Percentiles rank a stretch among this genome's conserved stretches.
phyloP scores from a whole-genome alignment of 495 filamentous ascomycete species.

The Talaromyces adpressus region DNA sequence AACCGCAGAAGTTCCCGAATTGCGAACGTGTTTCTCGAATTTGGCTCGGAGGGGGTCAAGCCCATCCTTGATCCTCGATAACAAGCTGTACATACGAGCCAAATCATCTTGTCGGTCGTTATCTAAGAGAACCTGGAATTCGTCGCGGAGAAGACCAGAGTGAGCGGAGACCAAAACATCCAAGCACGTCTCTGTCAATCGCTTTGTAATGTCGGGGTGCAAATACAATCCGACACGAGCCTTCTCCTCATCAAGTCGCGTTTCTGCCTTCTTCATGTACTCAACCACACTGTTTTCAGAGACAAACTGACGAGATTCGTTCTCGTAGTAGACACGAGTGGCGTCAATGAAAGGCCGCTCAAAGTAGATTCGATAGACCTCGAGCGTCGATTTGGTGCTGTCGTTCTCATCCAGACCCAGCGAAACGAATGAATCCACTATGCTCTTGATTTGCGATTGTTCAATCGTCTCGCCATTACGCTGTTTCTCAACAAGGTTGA shows the following conservation, averaged over 20 bases:
- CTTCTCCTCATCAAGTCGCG: slow-evolving; percentile 88
- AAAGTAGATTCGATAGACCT: slow-evolving; percentile 88
- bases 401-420: slow-evolving; percentile 92
- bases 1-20: slow-evolving; percentile 78
- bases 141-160: slow-evolving; percentile 74
- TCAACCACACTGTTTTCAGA: slow-evolving; percentile 97
- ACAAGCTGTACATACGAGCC: slow-evolving; percentile 89
- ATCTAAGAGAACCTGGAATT: slow-evolving; percentile 93
- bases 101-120: slow-evolving; percentile 93
- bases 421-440: slow-evolving; percentile 95
- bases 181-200: slow-evolving; percentile 81
- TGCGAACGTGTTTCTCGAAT: slow-evolving; percentile 90
- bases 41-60: slow-evolving; percentile 80
- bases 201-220: slow-evolving; percentile 76
- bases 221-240: slow-evolving; percentile 89
- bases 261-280: slow-evolving; percentile 99
- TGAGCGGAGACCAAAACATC: slow-evolving; percentile 85
- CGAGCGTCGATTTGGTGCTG: slow-evolving; percentile 85
- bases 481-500: slow-evolving; percentile 95
- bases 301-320: slow-evolving; percentile 88
- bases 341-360: slow-evolving; percentile 86
- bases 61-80: slow-evolving; percentile 86
- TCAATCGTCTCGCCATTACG: slow-evolving; percentile 98
- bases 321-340: slow-evolving; percentile 78
- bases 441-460: slow-evolving; percentile 90